Base-by-base conservation (phyloP, 148 eudicot genomes). In the Pouteria glomerata region DNA sequence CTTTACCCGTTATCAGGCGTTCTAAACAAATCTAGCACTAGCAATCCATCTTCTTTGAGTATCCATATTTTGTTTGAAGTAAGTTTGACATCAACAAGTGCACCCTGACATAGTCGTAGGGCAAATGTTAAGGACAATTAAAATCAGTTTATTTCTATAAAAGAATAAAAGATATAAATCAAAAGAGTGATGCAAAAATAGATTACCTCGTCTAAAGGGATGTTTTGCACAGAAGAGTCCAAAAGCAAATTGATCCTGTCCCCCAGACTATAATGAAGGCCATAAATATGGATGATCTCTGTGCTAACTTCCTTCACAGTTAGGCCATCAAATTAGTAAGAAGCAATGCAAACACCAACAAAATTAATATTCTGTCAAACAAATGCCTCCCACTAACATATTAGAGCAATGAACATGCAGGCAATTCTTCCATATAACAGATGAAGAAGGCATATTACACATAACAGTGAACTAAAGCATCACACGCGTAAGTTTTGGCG, bases 61-160 rank as follows among this genome's bases (percentile, higher is more conserved):
- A 91, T 68, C 96, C 96, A 95, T 68, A 95, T 77, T 70, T 88
- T 91, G 73, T 74, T 71, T 67, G 87, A 83, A 58, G 91, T 73
- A 67, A 95, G 83, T 76, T 83, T 88, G 41, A 95, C 88, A 84
- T 88, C 97, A 73, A 88, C 71, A 42, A 79, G 77, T 68, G 75
- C 83, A 60, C 81, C 92, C 97, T 88, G 62, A 71, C 60, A 78
- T 42, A 64, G 66, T 65, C 44, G 39, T 53, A 45, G 33, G 48
- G 14, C 56, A 53, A 48, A 31, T 8, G 48, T 52, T 12, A 30
- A 41, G 27, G 24, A 66, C 48, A 68, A 48, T 26, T 4, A 66
- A 45, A 2, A 27, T 19, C 33, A 35, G 37, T 44, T 52, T 21
- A 33, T 24, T 37, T 48, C 37, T 45, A 35, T 26, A 55, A 34